Evolutionary conservation across 78 protist genomes (phyloP).

Genomic region (Isochrysis galbana): DNA sequence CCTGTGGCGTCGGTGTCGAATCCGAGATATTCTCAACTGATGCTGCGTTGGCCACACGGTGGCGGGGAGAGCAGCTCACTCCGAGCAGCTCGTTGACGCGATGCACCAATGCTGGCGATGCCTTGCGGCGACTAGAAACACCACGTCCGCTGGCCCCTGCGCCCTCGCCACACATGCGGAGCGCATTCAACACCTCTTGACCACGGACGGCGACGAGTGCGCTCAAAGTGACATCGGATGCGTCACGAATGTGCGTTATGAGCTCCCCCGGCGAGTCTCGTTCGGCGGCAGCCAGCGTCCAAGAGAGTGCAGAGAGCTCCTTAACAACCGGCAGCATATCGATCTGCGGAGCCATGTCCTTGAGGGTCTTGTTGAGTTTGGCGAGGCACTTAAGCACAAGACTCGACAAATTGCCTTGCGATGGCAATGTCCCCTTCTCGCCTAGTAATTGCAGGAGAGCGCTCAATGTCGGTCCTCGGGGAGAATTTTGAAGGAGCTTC

Average conservation of each 20-base stretch:
- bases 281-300: neutral
- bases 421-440: neutral
- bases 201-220: neutral
- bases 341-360: neutral
- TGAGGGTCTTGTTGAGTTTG: neutral
- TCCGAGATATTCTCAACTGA: no score
- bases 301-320: neutral
- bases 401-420: neutral
- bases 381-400: neutral
- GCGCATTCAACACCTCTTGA: neutral
- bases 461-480: neutral
- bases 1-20: no score
- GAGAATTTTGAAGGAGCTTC: neutral
- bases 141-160: no score
- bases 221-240: neutral
- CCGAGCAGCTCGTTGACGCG: no score
- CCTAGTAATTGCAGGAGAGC: neutral
- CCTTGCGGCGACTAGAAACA: no score
- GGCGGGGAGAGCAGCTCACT: no score
- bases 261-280: neutral
- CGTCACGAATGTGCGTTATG: neutral
- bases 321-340: neutral
- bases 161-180: no score
- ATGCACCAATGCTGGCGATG: no score
- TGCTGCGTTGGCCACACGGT: no score